These are phyloP conservation scores for Termitomyces sp. DNA, from an alignment of 768 basidiomycete species.

Conservation along the genomic window DNA sequence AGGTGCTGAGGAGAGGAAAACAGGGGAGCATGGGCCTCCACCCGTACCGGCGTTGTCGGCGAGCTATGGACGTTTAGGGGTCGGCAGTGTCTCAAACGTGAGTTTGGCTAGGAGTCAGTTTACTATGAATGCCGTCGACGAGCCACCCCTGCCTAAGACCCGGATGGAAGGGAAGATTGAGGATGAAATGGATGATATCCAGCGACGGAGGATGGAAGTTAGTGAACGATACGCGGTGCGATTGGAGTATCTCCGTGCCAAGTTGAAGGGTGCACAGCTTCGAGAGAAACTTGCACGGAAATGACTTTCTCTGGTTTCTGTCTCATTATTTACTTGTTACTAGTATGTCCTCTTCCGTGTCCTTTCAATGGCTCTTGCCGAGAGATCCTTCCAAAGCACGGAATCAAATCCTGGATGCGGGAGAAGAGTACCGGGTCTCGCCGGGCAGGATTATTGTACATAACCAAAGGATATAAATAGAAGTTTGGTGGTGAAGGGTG, in stretches of 20 bases:
- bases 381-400: background rate
- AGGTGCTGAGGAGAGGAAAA: conserved; percentile 35
- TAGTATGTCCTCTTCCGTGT: background rate
- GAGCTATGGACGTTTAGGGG: conserved; percentile 26
- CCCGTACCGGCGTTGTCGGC: conserved; percentile 31
- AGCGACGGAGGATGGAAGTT: conserved; percentile 66
- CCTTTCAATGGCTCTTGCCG: background rate
- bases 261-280: conserved; percentile 78
- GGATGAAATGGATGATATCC: conserved; percentile 64
- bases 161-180: conserved; percentile 35
- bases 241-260: conserved; percentile 75
- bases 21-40: conserved; percentile 21
- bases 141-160: conserved; percentile 21
- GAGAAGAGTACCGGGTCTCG: conserved; percentile 17
- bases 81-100: conserved; percentile 32
- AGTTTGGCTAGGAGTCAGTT: conserved; percentile 54
- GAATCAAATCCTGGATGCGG: background rate
- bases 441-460: conserved; percentile 11
- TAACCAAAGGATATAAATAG: conserved; percentile 6
- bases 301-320: conserved; percentile 23
- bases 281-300: conserved; percentile 76
- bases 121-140: conserved; percentile 47
- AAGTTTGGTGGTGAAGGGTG: conserved; percentile 10
- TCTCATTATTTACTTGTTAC: conserved; percentile 13
- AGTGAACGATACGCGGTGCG: conserved; percentile 67